Percentiles rank a stretch among this genome's conserved stretches.
phyloP scores from a whole-genome alignment of 2,329 filamentous ascomycete genomes.

The Alternaria novae-zelandiae region DNA sequence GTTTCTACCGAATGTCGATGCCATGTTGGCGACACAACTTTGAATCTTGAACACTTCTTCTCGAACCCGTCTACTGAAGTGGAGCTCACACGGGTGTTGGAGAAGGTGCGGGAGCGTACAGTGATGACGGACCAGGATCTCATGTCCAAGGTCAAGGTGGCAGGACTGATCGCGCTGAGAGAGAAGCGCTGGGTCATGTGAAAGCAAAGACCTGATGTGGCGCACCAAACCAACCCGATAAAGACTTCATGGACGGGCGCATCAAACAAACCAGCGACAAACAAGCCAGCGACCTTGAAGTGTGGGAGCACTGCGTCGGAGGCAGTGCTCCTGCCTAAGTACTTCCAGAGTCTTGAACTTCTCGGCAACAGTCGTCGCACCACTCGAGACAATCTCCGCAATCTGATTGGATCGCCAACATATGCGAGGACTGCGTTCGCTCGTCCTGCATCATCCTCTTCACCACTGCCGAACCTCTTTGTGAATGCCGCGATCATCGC shows the following conservation, averaged over 20 bases:
- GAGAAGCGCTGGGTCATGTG: not conserved
- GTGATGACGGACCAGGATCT: not conserved
- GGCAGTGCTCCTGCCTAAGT: slow-evolving; percentile 1
- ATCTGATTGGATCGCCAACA: slow-evolving; percentile 38
- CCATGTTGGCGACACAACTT: no score
- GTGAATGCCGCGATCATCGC: not conserved
- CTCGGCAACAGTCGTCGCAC: slow-evolving; percentile 17
- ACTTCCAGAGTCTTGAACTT: slow-evolving; percentile 36
- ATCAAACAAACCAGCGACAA: no score
- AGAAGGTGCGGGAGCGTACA: not conserved
- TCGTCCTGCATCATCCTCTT: not conserved
- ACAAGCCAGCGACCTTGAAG: no score
- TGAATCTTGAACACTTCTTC: no score
- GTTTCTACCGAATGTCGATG: no score
- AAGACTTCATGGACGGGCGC: no score
- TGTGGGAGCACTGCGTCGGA: not conserved
- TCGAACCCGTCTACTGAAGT: not conserved
- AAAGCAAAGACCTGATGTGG: not conserved
- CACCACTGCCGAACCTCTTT: not conserved
- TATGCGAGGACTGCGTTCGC: not conserved
- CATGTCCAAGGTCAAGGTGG: not conserved
- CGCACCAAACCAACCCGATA: no score
- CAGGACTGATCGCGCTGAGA: not conserved
- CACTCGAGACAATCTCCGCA: slow-evolving; percentile 25
- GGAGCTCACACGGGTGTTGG: not conserved